A percentile compares a stretch with the other conserved stretches of the same genome.
Conservation (phyloP, 345 rosid genomes). For the Salix brachista region DNA sequence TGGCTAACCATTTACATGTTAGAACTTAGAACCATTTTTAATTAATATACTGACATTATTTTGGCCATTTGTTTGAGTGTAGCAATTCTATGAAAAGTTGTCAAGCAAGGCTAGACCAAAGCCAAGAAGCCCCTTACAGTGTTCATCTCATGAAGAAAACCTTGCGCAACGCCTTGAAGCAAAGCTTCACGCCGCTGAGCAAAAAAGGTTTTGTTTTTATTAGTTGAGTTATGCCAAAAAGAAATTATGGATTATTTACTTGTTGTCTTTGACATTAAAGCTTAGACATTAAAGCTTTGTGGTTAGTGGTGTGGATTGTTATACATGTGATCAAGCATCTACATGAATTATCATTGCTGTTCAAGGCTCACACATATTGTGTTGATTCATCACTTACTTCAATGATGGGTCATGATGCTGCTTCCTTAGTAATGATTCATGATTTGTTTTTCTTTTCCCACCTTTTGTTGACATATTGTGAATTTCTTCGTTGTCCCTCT, state of each 20-base stretch:
- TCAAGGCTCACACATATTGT: no score
- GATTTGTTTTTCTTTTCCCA: no score
- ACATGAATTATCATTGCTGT: neutral
- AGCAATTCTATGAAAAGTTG: slow-evolving; percentile 87
- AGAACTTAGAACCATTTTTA: neutral
- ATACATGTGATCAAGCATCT: neutral
- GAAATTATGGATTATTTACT: neutral
- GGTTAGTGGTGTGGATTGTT: neutral
- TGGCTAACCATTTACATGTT: neutral
- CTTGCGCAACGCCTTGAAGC: slow-evolving; percentile 97
- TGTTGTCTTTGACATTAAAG: no score
- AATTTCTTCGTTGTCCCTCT: neutral
- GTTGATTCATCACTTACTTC: neutral
- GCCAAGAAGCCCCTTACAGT: slow-evolving; percentile 69
- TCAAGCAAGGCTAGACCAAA: slow-evolving; percentile 85
- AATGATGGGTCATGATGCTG: neutral
- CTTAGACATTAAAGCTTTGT: no score
- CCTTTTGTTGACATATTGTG: neutral
- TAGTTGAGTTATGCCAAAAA: neutral
- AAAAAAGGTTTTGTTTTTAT: slow-evolving; percentile 56
- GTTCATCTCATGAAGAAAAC: slow-evolving; percentile 72
- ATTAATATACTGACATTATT: neutral
- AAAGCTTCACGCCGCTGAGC: slow-evolving; percentile 88
- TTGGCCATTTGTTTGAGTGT: slow-evolving; percentile 1
- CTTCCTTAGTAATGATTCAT: neutral